Evolutionary conservation across 2,329 filamentous ascomycete genomes (phyloP).

Genomic region (Claviceps citrina): DNA sequence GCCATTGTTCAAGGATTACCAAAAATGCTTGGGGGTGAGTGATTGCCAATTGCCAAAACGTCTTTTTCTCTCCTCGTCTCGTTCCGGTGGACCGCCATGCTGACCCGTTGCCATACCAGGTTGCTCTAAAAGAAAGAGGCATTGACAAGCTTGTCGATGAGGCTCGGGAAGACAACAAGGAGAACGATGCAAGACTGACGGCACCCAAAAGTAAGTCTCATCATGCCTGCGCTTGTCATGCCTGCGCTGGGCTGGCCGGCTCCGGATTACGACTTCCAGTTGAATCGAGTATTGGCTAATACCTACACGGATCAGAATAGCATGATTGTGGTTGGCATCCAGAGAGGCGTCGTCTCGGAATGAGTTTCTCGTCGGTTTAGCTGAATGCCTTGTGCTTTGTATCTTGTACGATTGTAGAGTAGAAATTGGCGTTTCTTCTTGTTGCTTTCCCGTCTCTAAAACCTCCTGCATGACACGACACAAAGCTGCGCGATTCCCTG

Average conservation of each 20-base stretch:
- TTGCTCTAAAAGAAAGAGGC: slow-evolving; percentile 71
- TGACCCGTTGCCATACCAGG: slow-evolving; percentile 32
- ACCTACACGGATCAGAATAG: neutral
- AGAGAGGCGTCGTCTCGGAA: neutral
- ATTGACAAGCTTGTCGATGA: slow-evolving; percentile 90
- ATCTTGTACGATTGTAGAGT: neutral
- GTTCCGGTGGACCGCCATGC: neutral
- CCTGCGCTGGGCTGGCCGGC: neutral
- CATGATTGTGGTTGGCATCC: neutral
- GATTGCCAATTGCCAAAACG: neutral
- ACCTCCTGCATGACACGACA: too few species aligned
- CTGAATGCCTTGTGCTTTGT: neutral
- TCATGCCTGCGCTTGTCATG: neutral
- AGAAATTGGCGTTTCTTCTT: neutral
- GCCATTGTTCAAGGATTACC: slow-evolving; percentile 74
- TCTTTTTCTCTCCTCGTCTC: neutral
- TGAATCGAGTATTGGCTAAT: neutral
- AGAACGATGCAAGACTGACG: slow-evolving; percentile 52
- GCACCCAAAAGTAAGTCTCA: slow-evolving; percentile 25
- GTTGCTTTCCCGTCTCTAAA: neutral
- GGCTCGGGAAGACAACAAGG: slow-evolving; percentile 73
- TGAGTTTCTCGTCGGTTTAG: neutral
- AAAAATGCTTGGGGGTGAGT: slow-evolving; percentile 61
- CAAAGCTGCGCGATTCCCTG: too few species aligned
- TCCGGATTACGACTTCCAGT: neutral